Evolutionary conservation across 192 early-diverging fungal species (phyloP).

Genomic region (Umbelopsis vinacea): DNA sequence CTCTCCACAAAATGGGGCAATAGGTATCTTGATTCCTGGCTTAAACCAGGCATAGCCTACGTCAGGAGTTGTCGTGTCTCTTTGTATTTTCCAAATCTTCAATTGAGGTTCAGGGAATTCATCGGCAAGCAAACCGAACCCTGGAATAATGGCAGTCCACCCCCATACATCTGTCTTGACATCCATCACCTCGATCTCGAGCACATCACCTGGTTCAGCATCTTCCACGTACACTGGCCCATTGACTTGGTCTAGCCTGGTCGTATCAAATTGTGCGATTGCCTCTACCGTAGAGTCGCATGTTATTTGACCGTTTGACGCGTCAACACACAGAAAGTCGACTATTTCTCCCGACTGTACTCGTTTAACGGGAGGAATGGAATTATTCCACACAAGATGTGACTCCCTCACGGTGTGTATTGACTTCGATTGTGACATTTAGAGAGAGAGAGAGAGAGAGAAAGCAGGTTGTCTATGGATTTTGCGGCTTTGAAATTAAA

Average conservation of each 20-base stretch:
- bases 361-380: background rate
- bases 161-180: conserved; percentile 24
- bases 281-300: background rate
- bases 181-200: conserved; percentile 16
- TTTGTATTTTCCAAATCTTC: conserved; percentile 9
- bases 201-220: conserved; percentile 6
- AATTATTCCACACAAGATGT: background rate
- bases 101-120: conserved; percentile 4
- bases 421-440: background rate
- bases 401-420: background rate
- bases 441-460: no score
- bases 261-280: background rate
- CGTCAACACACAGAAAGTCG: background rate
- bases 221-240: conserved; percentile 2
- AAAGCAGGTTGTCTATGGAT: no score
- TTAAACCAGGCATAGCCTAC: background rate
- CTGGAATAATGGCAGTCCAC: conserved; percentile 5
- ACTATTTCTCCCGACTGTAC: background rate
- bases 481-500: no score
- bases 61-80: background rate
- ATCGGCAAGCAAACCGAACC: conserved; percentile 2
- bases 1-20: conserved; percentile 16
- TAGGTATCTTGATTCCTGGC: conserved; percentile 7
- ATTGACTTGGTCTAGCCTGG: conserved; percentile 12
- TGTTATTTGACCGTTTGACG: conserved; percentile 1